A percentile compares a stretch with the other conserved stretches of the same genome.
These are phyloP conservation scores for Zygoascus sp. DNA, from an alignment of 1,139 yeast genomes.

Conservation along the genomic window DNA sequence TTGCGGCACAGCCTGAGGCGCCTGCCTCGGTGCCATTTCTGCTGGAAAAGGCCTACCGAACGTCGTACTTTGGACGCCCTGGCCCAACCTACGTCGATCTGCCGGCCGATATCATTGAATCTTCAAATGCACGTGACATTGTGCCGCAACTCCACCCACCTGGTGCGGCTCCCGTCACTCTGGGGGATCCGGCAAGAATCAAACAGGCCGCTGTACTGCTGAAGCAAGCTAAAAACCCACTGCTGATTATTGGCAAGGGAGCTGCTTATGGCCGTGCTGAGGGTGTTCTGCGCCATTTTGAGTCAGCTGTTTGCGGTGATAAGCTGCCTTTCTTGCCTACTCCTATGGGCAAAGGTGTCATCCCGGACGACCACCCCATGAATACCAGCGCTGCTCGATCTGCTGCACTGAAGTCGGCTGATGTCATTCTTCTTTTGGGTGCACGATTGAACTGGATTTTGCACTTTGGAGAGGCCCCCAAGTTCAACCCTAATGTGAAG, in stretches of 20 bases:
- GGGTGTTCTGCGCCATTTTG: constrained; percentile 38
- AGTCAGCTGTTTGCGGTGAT: constrained; percentile 31
- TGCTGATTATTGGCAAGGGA: constrained; percentile 61
- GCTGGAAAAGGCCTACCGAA: constrained; percentile 48
- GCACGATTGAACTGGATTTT: constrained; percentile 66
- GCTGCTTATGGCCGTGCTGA: constrained; percentile 47
- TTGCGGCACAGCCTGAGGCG: constrained; percentile 44
- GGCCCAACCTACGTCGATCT: constrained; percentile 59
- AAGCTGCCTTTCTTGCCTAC: constrained; percentile 57
- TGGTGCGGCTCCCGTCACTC: constrained; percentile 36
- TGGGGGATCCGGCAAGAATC: constrained; percentile 42
- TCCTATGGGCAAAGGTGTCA: constrained; percentile 71
- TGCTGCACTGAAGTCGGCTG: constrained; percentile 49
- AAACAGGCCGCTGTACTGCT: constrained; percentile 36
- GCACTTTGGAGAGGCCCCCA: constrained; percentile 56
- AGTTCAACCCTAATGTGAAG: constrained; percentile 42
- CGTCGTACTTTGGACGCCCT: constrained; percentile 47
- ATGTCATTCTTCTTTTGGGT: constrained; percentile 53
- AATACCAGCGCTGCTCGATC: constrained; percentile 61
- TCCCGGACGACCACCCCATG: constrained; percentile 44
- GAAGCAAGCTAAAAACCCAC: constrained; percentile 41
- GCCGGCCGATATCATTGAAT: constrained; percentile 56
- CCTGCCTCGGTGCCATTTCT: constrained; percentile 39
- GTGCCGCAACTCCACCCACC: constrained; percentile 23
- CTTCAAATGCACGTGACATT: constrained; percentile 10